A percentile compares a stretch with the other conserved stretches of the same genome.
These are phyloP conservation scores for Chaetoceros tenuissimus DNA, from an alignment of 108 stramenopile genomes.

Conservation along the genomic window DNA sequence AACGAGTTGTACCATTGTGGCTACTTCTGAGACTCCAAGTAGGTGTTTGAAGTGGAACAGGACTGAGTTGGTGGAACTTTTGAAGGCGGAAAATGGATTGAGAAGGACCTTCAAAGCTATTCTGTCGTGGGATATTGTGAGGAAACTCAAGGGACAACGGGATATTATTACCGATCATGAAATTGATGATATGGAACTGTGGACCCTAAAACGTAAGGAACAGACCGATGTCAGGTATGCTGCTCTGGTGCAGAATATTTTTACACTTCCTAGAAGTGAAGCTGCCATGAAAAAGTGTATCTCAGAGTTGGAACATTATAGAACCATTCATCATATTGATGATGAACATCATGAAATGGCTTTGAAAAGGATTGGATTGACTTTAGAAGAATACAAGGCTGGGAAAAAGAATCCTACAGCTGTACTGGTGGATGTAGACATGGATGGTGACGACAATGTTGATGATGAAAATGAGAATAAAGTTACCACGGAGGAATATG, in stretches of 20 bases:
- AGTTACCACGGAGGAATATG: too few species aligned
- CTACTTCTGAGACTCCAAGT: slow-evolving; percentile 16
- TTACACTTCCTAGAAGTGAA: slow-evolving; percentile 23
- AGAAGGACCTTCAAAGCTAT: slow-evolving; percentile 54
- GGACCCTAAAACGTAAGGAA: slow-evolving; percentile 67
- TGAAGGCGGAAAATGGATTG: slow-evolving; percentile 38
- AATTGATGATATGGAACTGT: slow-evolving; percentile 48
- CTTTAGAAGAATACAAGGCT: slow-evolving; percentile 51
- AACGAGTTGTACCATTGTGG: slow-evolving; percentile 60
- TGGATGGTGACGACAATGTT: too few species aligned
- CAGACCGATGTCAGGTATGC: slow-evolving; percentile 64
- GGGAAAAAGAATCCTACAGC: slow-evolving; percentile 24
- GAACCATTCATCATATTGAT: slow-evolving; percentile 72
- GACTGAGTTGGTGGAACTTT: slow-evolving; percentile 48
- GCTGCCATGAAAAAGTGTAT: slow-evolving; percentile 37
- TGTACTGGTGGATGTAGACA: too few species aligned
- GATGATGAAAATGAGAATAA: too few species aligned
- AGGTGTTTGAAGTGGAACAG: slow-evolving; percentile 58
- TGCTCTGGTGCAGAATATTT: slow-evolving; percentile 62
- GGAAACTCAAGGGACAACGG: slow-evolving; percentile 74
- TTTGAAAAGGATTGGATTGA: slow-evolving; percentile 56
- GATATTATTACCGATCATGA: slow-evolving; percentile 32
- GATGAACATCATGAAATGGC: slow-evolving; percentile 47
- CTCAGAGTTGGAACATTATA: slow-evolving; percentile 53
- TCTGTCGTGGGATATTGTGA: slow-evolving; percentile 80